These are phyloP conservation scores for Rhododendron griersonianum DNA, from an alignment of 148 eudicot genomes.

Conservation along the genomic window DNA sequence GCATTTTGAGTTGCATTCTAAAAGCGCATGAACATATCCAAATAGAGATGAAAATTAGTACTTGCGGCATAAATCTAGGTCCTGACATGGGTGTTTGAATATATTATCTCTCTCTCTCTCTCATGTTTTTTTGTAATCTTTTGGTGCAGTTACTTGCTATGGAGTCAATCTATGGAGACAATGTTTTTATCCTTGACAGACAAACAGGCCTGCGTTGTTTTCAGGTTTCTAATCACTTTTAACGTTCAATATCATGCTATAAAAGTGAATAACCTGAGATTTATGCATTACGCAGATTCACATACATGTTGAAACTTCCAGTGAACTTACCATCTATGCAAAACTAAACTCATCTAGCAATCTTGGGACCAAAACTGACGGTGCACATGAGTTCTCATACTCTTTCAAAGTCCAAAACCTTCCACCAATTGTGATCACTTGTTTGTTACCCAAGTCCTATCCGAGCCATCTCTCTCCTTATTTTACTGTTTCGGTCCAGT, in stretches of 20 bases:
- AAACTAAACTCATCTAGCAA: conserved; percentile 36
- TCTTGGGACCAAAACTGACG: conserved; percentile 18
- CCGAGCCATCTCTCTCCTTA: conserved; percentile 74
- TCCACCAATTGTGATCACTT: conserved; percentile 74
- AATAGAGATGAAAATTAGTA: neutral
- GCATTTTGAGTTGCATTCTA: neutral
- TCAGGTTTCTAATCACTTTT: conserved; percentile 51
- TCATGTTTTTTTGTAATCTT: neutral
- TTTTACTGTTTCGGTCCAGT: conserved; percentile 77
- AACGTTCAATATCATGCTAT: neutral
- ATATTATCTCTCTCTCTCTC: neutral
- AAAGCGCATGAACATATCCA: neutral
- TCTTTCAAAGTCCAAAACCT: conserved; percentile 69
- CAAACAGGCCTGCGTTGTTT: conserved; percentile 58
- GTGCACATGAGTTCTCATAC: conserved; percentile 54
- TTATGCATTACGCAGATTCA: conserved; percentile 51
- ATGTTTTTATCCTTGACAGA: conserved; percentile 53
- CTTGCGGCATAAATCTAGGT: neutral
- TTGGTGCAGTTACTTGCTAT: conserved; percentile 64
- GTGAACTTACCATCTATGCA: conserved; percentile 51
- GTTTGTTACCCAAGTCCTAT: conserved; percentile 78
- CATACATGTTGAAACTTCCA: conserved; percentile 54
- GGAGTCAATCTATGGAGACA: conserved; percentile 85
- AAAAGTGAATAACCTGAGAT: neutral
- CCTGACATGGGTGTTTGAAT: neutral